These are phyloP conservation scores for Phanerochaete sordida DNA, from an alignment of 768 basidiomycete species.

Conservation along the genomic window DNA sequence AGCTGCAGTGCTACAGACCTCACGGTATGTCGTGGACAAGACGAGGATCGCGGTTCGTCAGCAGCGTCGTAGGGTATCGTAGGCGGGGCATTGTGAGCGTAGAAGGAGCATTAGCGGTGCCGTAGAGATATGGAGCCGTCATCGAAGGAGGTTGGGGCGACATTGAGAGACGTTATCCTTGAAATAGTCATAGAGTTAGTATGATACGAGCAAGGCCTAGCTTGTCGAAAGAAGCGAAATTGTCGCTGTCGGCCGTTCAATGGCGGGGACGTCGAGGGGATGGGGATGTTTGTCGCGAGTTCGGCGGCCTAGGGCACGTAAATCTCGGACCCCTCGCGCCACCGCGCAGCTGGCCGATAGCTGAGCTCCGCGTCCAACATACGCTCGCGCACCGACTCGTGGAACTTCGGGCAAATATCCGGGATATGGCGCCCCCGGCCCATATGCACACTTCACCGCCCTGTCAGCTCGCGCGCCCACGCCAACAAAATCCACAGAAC, in stretches of 20 bases:
- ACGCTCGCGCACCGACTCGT: conserved; percentile 58
- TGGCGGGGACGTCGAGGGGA: too few relatives aligned
- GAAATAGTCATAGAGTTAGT: background rate
- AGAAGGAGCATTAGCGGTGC: too few relatives aligned
- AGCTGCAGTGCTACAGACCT: background rate
- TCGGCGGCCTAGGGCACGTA: background rate
- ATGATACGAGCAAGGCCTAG: too few relatives aligned
- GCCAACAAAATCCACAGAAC: background rate
- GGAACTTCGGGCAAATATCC: conserved; percentile 49
- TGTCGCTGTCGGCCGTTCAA: too few relatives aligned
- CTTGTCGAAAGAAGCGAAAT: too few relatives aligned
- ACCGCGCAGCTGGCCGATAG: conserved; percentile 59
- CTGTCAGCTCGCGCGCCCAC: background rate
- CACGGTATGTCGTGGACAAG: background rate
- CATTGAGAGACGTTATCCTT: too few relatives aligned
- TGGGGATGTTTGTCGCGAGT: background rate
- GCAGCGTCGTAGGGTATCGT: too few relatives aligned
- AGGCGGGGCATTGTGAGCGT: too few relatives aligned
- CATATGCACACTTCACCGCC: conserved; percentile 41
- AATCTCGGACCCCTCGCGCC: conserved; percentile 19
- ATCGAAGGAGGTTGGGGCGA: too few relatives aligned
- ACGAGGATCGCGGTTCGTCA: background rate
- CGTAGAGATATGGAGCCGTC: too few relatives aligned
- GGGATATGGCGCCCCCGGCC: conserved; percentile 55
- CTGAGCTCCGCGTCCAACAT: conserved; percentile 43